Evolutionary conservation across 306 rosid genomes (phyloP), one percentile per base, ranked within the genome.

Genomic region (Gleditsia sinensis): DNA sequence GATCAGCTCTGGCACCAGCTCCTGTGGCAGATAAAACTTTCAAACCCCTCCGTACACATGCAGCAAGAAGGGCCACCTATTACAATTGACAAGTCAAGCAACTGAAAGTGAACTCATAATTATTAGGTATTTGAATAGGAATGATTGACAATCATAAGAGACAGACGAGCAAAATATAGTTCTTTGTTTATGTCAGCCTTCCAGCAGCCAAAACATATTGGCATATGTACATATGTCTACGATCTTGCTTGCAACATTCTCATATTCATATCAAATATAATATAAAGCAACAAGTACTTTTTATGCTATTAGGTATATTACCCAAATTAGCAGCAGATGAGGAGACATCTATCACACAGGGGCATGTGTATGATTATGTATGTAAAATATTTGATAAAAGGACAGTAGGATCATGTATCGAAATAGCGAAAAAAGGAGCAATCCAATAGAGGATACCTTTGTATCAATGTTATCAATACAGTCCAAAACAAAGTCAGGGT

Each of bases 31-130:
- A 94, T 83, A 94, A 68, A 75, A 94, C 93, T 84, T 91, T 94
- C 83, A 94, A 86, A 63, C 93, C 97, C 88, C 92, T 89, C 69
- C 78, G 96, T 24, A 88, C 94, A 84, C 98, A 91, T 39, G 98
- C 97, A 69, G 98, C 98, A 81, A 94, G 97, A 85, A 94, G 97
- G 66, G 97, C 91, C 75, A 94, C 98, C 97, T 91, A 83, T 85
- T 80, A 83, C 87, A 84, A 48, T 76, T 48, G 79, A 43, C 75
- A 77, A 81, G 76, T 75, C 81, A 80, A 72, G 48, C 70, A 66
- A 77, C 5, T 73, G 60, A 80, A 80, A 80, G 75, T 81, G 20
- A 77, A 72, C 30, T 71, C 42, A 64, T 65, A 53, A 57, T 28
- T 37, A 61, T 39, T 39, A 83, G 21, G 76, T 53, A 46, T 78